Conservation (phyloP, 1,284 basidiomycete species). For the Hortiboletus rubellus region DNA sequence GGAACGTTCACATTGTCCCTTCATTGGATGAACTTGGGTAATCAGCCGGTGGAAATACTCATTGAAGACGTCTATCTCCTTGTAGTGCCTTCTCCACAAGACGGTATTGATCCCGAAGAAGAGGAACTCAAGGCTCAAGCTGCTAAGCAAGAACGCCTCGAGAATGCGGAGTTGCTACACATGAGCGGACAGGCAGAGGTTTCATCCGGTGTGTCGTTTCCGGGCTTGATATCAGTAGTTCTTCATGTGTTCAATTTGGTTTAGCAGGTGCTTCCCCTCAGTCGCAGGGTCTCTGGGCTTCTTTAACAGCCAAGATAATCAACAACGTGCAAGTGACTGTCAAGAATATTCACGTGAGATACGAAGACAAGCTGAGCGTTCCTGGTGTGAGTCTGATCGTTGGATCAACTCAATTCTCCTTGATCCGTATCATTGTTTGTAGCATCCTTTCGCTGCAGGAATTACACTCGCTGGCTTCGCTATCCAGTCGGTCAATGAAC, state of each 20-base stretch:
- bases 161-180: conserved; percentile 87
- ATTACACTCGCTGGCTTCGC: conserved; percentile 92
- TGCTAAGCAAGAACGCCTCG: conserved; percentile 86
- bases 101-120: conserved; percentile 77
- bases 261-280: conserved; percentile 63
- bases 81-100: conserved; percentile 80
- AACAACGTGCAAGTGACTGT: conserved; percentile 98
- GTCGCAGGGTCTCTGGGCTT: conserved; percentile 80
- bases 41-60: conserved; percentile 88
- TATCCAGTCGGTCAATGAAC: conserved; percentile 89
- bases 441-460: conserved; percentile 96
- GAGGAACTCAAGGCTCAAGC: conserved; percentile 83
- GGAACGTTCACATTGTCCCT: conserved; percentile 91
- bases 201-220: conserved; percentile 42
- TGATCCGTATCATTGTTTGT: conserved; percentile 4
- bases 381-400: conserved; percentile 65
- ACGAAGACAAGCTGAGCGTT: conserved; percentile 94
- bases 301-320: conserved; percentile 88
- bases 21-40: conserved; percentile 95
- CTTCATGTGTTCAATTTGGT: neutral
- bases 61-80: conserved; percentile 97
- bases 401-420: neutral
- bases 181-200: conserved; percentile 62
- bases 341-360: conserved; percentile 93
- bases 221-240: neutral